Conservation (phyloP, 1,284 basidiomycete genomes). For the Cryptococcus depauperatus region DNA sequence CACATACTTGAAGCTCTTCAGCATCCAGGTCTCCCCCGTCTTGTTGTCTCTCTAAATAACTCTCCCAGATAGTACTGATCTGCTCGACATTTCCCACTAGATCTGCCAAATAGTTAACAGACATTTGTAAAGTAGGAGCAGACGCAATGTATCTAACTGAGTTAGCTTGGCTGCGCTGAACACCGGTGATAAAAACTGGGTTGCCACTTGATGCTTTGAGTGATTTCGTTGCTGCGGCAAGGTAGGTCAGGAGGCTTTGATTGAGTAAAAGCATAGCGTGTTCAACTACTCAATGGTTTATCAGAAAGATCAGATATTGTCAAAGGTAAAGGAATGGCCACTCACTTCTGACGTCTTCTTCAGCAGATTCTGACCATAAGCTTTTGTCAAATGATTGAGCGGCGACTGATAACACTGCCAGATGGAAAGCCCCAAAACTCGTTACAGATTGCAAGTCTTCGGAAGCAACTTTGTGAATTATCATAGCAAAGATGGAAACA, state of each 20-base stretch:
- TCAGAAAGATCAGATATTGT: conserved; percentile 3
- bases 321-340: not conserved
- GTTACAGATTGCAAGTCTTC: conserved; percentile 59
- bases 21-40: conserved; percentile 20
- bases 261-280: conserved; percentile 29
- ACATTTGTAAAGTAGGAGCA: conserved; percentile 27
- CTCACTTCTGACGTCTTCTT: conserved; percentile 49
- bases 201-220: conserved; percentile 31
- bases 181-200: conserved; percentile 38
- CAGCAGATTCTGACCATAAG: conserved; percentile 55
- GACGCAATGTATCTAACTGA: conserved; percentile 22
- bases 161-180: conserved; percentile 18
- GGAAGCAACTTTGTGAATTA: conserved; percentile 45
- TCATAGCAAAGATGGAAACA: conserved; percentile 45
- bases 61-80: conserved; percentile 25
- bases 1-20: conserved; percentile 18
- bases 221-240: conserved; percentile 26
- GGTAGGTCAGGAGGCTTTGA: conserved; percentile 35
- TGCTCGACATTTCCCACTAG: conserved; percentile 30
- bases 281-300: conserved; percentile 11
- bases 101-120: conserved; percentile 27
- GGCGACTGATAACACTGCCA: conserved; percentile 66
- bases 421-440: conserved; percentile 75
- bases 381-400: conserved; percentile 63
- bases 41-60: conserved; percentile 20